Base-by-base conservation (phyloP, 768 basidiomycete genomes). In the Lentinula guzmanii region DNA sequence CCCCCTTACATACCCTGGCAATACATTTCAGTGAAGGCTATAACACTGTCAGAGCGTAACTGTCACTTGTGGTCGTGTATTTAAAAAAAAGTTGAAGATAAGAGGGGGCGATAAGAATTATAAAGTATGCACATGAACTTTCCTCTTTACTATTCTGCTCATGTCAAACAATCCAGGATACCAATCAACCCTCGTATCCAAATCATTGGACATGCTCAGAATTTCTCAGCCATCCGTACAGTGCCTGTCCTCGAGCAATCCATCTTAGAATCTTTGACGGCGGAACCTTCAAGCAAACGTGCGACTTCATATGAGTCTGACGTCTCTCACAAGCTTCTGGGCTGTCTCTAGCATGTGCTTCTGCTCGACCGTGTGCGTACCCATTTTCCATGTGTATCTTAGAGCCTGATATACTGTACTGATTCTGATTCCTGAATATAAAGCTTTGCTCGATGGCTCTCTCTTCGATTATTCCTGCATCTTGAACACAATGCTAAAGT, bases 21-120 rank as follows among this genome's bases (percentile, higher is more conserved):
- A 60, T 60, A 60, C 59, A 60, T 52, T 60, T 52, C 48, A 60
- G 59, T 60, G 59, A 52, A 52, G 59, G 59, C 58, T 59, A 13
- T 24, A 24, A 13, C 39, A 53, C 6, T 43, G 24, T 24, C 13
- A 4, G 37, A 5, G 42, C 5, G 42, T 13, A 16, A n/a, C 5
- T 16, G n/a, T n/a, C 16, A 6, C 16, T 15, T 5, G 15, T 16
- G 42, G 5, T n/a, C 42, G 4, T 7, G n/a, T 28, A 28, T 28
- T 28, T 3, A 28, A 28, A 28, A 28, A 28, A 28, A 28, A 39
- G 5, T 3, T 39, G 3, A 3, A 39, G 5, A 39, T 39, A 39
- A 8, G 37, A 3, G 0, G 5, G 9, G 9, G 7, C 3, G 37
- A 8, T 39, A 28, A 28, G 28, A 28, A 28, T 0, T 28, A 1